Conservation (phyloP, 805 yeast genomes). For the Metschnikowia matae region DNA sequence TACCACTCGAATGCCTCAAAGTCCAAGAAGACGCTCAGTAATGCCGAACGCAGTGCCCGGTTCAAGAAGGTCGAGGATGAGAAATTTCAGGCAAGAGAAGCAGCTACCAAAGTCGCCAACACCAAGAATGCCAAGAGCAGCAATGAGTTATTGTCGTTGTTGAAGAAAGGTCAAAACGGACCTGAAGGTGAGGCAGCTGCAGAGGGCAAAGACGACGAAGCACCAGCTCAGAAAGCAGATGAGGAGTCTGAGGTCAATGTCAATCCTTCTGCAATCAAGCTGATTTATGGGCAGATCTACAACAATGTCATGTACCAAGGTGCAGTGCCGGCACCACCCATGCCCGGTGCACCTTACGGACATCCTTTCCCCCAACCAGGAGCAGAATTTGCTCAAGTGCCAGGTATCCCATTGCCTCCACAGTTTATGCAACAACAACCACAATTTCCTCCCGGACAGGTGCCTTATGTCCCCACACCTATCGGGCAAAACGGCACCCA, state of each 20-base stretch:
- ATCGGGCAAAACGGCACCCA: not conserved
- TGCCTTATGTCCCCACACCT: not conserved
- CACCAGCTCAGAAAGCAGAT: not conserved
- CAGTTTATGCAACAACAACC: slow-evolving; percentile 26
- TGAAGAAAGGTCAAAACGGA: slow-evolving; percentile 22
- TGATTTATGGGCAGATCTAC: slow-evolving; percentile 41
- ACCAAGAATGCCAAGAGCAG: slow-evolving; percentile 24
- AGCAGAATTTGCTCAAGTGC: slow-evolving; percentile 26
- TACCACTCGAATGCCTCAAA: slow-evolving; percentile 68
- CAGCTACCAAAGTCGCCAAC: slow-evolving; percentile 8
- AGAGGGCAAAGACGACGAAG: not conserved
- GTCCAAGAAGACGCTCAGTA: slow-evolving; percentile 27
- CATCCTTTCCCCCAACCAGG: not conserved
- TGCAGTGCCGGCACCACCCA: slow-evolving; percentile 9
- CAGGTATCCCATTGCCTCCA: slow-evolving; percentile 37
- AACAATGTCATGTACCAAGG: slow-evolving; percentile 42
- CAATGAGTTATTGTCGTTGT: slow-evolving; percentile 30
- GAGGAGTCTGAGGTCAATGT: slow-evolving; percentile 17
- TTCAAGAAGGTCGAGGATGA: slow-evolving; percentile 9
- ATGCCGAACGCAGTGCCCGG: slow-evolving; percentile 16
- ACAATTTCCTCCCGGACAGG: slow-evolving; percentile 7
- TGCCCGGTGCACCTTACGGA: slow-evolving; percentile 4
- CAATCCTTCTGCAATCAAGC: slow-evolving; percentile 34
- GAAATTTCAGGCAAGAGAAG: slow-evolving; percentile 3
- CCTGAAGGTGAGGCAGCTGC: slow-evolving; percentile 4